These are phyloP conservation scores for Hypoxylon crocopeplum DNA, from an alignment of 495 filamentous ascomycete species.

Conservation along the genomic window DNA sequence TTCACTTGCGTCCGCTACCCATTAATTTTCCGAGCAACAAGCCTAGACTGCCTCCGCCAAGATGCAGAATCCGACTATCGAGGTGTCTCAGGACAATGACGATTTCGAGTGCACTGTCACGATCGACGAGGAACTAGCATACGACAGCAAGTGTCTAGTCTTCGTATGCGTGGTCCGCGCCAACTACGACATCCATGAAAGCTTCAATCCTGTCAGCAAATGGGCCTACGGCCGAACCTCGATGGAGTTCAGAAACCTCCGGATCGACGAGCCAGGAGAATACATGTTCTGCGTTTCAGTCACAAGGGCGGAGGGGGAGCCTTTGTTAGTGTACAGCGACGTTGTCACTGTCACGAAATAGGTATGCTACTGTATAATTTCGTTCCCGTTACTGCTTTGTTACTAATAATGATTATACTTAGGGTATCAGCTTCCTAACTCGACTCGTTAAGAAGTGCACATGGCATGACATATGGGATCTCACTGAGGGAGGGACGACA, in stretches of 20 bases:
- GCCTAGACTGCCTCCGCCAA: background rate
- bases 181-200: background rate
- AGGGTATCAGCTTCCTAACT: too few relatives aligned
- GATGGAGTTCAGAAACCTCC: background rate
- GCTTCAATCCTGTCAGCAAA: background rate
- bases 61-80: background rate
- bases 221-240: background rate
- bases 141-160: background rate
- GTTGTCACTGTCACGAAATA: background rate
- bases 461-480: too few relatives aligned
- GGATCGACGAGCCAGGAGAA: background rate
- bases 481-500: too few relatives aligned
- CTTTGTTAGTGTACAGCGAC: background rate
- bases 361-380: too few relatives aligned
- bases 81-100: background rate
- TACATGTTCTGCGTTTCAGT: conserved; percentile 6
- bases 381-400: too few relatives aligned
- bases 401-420: too few relatives aligned
- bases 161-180: background rate
- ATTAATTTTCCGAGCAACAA: background rate
- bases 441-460: too few relatives aligned
- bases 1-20: background rate
- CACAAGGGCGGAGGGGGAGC: background rate
- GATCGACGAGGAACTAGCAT: background rate
- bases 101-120: background rate